These are phyloP conservation scores for Groenewaldozyma auringiensis DNA, from an alignment of 1,139 yeast species.

Conservation along the genomic window DNA sequence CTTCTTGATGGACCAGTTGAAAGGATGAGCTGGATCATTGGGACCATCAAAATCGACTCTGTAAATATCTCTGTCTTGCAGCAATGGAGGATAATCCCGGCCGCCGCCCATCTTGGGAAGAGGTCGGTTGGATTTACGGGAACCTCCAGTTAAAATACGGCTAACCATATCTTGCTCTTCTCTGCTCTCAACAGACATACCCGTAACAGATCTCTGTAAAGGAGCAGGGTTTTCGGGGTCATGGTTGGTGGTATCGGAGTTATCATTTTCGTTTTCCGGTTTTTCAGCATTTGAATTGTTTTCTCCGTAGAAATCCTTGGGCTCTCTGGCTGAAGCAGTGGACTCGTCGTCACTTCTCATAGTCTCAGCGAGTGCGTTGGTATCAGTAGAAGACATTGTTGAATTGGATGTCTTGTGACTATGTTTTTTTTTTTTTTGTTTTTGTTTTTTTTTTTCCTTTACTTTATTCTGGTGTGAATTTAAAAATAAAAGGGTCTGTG, in stretches of 20 bases:
- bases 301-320: background rate
- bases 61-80: constrained; percentile 41
- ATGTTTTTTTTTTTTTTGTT: too few species aligned
- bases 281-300: background rate
- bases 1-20: constrained; percentile 38
- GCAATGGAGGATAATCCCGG: constrained; percentile 41
- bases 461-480: too few species aligned
- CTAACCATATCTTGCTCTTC: constrained; percentile 13
- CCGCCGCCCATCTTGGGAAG: constrained; percentile 37
- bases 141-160: constrained; percentile 13
- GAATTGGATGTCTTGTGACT: too few species aligned
- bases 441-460: too few species aligned
- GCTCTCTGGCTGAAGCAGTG: background rate
- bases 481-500: too few species aligned
- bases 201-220: constrained; percentile 2
- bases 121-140: constrained; percentile 15
- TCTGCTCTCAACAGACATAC: constrained; percentile 7
- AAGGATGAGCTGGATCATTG: constrained; percentile 45
- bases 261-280: too few species aligned
- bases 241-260: background rate
- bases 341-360: background rate
- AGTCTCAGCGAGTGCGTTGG: too few species aligned
- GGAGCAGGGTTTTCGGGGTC: background rate
- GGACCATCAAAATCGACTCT: constrained; percentile 47
- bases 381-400: background rate